Percentiles rank a stretch among this genome's conserved stretches.
Conservation (phyloP, 2,329 filamentous ascomycete genomes). For the Fragosphaeria purpurea region DNA sequence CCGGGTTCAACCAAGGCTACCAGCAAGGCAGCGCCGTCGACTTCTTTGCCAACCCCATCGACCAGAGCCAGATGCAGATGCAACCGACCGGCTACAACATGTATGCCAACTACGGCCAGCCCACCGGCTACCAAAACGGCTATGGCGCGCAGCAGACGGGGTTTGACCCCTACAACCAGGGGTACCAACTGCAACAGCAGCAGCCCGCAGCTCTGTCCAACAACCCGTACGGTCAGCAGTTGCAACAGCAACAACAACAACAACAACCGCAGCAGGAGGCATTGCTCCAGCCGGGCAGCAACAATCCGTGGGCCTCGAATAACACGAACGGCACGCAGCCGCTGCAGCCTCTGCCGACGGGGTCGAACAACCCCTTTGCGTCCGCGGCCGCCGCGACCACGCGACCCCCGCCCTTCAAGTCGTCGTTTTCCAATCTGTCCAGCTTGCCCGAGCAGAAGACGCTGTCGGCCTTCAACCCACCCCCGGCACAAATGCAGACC, state of each 20-base stretch:
- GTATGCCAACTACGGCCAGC: constrained; percentile 41
- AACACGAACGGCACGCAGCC: constrained; percentile 50
- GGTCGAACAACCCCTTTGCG: constrained; percentile 97
- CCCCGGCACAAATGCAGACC: constrained; percentile 23
- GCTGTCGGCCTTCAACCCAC: constrained; percentile 47
- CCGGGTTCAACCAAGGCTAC: constrained; percentile 92
- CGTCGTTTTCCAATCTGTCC: constrained; percentile 59
- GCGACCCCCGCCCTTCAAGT: constrained; percentile 39
- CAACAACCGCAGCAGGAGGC: constrained; percentile 43
- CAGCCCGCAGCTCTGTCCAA: constrained; percentile 16
- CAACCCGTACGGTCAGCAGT: constrained; percentile 26
- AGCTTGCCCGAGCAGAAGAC: constrained; percentile 78
- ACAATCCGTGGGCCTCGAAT: constrained; percentile 82
- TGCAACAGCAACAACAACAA: constrained; percentile 34
- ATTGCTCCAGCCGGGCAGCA: constrained; percentile 65
- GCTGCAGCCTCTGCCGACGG: constrained; percentile 75
- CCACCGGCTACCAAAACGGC: constrained; percentile 50
- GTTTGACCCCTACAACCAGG: constrained; percentile 52
- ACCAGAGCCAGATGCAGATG: constrained; percentile 62
- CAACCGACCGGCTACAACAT: constrained; percentile 68
- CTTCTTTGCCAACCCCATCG: constrained; percentile 93
- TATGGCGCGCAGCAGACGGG: constrained; percentile 57
- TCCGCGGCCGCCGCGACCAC: constrained; percentile 43
- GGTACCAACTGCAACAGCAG: constrained; percentile 38
- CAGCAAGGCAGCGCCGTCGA: constrained; percentile 94